Evolutionary conservation across 495 filamentous ascomycete species (phyloP), one percentile per base, ranked within the genome.

Genomic region (Talaromyces borbonicus): DNA sequence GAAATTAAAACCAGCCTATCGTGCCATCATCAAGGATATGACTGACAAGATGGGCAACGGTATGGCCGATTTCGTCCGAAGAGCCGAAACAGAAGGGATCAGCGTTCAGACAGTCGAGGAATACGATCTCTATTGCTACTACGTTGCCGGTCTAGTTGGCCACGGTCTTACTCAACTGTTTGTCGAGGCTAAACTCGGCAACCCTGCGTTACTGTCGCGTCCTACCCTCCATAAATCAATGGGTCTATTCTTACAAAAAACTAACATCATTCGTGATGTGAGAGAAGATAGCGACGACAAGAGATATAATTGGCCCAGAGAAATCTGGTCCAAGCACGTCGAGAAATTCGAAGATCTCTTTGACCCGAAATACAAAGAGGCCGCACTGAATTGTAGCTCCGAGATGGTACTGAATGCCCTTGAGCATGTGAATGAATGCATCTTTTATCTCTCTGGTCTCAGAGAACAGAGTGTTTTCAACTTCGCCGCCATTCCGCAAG

Each of bases 401-500:
- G 88, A 97, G 54, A 93, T 98, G 90, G 80, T 95, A 16, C 68
- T 97, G 30, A 85, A 90, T 46, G 83, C 90, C 15, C 75, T 98
- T 37, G 74, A 78, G 59, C 88, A 95, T 52, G 87, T 80, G 23
- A 87, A 94, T 50, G 87, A 97, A 54, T 96, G 90, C 64, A 68
- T 98, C 7, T 97, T 89, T 70, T 98, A 98, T 71, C 85, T 98
- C 67, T 93, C 93, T 18, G 93, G 89, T 16, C 75, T 97, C 35
- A 86, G 84, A 48, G 92, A 98, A 62, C 92, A 97, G 68, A 92
- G 85, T 61, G 88, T 95, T n/a, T 98, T 98, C 83, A 97, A 98
- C 72, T 98, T 98, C 61, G 87, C 87, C 33, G 90, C 93, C 33
- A 98, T 98, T 54, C 92, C 92, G n/a, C 92, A 98, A 65, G 70